These are phyloP conservation scores for Saccharomyces hybrid DNA, from an alignment of 1,139 yeast genomes.

Conservation along the genomic window DNA sequence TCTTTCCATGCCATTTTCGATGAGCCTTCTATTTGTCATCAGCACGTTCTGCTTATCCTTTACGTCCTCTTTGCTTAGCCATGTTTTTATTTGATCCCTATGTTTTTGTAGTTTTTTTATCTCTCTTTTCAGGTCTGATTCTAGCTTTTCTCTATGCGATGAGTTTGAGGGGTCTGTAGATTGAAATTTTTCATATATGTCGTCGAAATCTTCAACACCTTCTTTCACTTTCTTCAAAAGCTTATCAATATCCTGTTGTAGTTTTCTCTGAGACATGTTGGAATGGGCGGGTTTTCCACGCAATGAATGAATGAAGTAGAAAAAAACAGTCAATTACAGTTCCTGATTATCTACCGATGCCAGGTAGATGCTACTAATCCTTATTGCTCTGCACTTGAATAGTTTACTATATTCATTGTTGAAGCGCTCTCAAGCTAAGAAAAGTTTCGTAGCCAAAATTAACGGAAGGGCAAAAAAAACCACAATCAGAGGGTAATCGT, in stretches of 20 bases:
- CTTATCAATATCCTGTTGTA: conserved; percentile 86
- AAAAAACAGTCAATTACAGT: background rate
- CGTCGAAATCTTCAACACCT: conserved; percentile 85
- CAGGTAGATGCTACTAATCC: background rate
- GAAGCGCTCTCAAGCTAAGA: background rate
- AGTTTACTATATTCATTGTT: background rate
- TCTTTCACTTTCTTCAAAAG: conserved; percentile 90
- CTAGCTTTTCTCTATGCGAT: conserved; percentile 90
- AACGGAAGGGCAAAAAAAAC: background rate
- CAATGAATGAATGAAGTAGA: background rate
- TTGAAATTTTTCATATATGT: conserved; percentile 77
- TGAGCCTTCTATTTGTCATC: conserved; percentile 71
- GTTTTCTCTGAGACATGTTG: conserved; percentile 57
- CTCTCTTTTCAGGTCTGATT: conserved; percentile 88
- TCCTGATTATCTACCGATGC: background rate
- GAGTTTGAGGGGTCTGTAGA: conserved; percentile 59
- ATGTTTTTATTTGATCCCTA: conserved; percentile 91
- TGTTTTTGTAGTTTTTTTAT: conserved; percentile 90
- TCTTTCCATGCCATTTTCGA: conserved; percentile 93
- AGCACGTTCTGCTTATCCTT: conserved; percentile 74
- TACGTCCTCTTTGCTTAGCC: conserved; percentile 89
- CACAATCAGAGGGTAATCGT: background rate
- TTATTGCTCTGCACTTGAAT: background rate
- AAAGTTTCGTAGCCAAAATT: background rate
- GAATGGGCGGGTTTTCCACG: background rate